These are phyloP conservation scores for Xylaria acuta DNA, from an alignment of 495 filamentous ascomycete genomes.

Conservation along the genomic window DNA sequence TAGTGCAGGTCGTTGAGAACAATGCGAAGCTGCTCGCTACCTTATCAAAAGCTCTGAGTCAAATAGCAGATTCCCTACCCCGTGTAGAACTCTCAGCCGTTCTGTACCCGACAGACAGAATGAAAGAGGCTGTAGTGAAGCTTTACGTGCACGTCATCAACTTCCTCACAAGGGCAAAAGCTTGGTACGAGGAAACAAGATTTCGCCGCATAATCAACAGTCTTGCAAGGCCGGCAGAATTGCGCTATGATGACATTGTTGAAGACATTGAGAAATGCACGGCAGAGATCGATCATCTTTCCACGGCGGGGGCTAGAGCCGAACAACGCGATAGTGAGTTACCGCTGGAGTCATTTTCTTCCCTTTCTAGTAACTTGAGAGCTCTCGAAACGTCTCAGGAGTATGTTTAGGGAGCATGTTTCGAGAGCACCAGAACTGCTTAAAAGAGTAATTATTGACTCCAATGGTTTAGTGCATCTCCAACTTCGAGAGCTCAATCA, in stretches of 20 bases:
- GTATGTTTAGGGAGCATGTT: too few species aligned
- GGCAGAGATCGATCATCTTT: not conserved
- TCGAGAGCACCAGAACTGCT: too few species aligned
- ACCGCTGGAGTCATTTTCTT: too few species aligned
- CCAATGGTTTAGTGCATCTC: too few species aligned
- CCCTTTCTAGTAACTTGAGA: too few species aligned
- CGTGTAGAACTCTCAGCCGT: slow-evolving; percentile 36
- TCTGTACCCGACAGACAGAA: slow-evolving; percentile 45
- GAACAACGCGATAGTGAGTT: slow-evolving; percentile 1
- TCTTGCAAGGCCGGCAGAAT: not conserved
- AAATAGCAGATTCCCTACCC: slow-evolving; percentile 44
- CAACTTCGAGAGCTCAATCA: slow-evolving; percentile 3
- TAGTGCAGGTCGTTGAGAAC: slow-evolving; percentile 26
- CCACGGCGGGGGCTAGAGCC: not conserved
- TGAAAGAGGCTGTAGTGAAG: slow-evolving; percentile 37
- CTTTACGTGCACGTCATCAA: slow-evolving; percentile 45
- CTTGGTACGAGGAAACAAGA: slow-evolving; percentile 43
- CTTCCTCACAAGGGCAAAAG: slow-evolving; percentile 37
- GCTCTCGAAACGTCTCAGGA: too few species aligned
- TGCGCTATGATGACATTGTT: slow-evolving; percentile 16
- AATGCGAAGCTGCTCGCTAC: slow-evolving; percentile 37
- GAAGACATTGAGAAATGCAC: slow-evolving; percentile 10
- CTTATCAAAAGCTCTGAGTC: too few species aligned
- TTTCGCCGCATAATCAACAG: not conserved
- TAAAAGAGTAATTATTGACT: too few species aligned